Percentiles rank a stretch among this genome's conserved stretches.
These are phyloP conservation scores for Trichomonas gallinae DNA, from an alignment of 208 protist species.

Conservation along the genomic window DNA sequence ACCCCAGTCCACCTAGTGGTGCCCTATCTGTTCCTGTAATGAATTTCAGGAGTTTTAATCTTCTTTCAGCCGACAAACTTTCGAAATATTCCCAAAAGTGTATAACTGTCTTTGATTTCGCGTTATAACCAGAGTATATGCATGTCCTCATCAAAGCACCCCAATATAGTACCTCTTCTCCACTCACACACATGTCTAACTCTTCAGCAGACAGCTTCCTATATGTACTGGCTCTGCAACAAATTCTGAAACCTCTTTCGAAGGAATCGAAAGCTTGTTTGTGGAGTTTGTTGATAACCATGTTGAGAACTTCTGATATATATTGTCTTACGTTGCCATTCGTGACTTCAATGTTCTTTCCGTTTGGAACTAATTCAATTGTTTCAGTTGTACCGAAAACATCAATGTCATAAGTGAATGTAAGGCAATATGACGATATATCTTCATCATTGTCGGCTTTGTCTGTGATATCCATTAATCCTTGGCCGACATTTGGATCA, in stretches of 20 bases:
- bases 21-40: conserved; percentile 42
- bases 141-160: background rate
- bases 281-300: background rate
- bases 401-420: conserved; percentile 20
- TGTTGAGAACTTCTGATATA: conserved; percentile 13
- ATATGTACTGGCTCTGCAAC: background rate
- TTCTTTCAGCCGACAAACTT: conserved; percentile 37
- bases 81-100: conserved; percentile 49
- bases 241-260: background rate
- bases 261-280: background rate
- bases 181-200: background rate
- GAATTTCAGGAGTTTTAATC: conserved; percentile 48
- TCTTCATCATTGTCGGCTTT: background rate
- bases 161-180: background rate
- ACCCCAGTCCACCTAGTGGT: background rate
- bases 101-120: conserved; percentile 26
- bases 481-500: conserved; percentile 26
- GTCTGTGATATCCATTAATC: background rate
- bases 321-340: conserved; percentile 38
- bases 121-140: conserved; percentile 44
- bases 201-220: background rate
- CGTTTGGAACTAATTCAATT: conserved; percentile 26
- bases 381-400: background rate
- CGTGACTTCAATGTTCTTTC: conserved; percentile 24
- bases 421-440: background rate